Percentiles rank a stretch among this genome's conserved stretches.
Evolutionary conservation across 441 rosid genomes (phyloP).

Genomic region (Corymbia calophylla): DNA sequence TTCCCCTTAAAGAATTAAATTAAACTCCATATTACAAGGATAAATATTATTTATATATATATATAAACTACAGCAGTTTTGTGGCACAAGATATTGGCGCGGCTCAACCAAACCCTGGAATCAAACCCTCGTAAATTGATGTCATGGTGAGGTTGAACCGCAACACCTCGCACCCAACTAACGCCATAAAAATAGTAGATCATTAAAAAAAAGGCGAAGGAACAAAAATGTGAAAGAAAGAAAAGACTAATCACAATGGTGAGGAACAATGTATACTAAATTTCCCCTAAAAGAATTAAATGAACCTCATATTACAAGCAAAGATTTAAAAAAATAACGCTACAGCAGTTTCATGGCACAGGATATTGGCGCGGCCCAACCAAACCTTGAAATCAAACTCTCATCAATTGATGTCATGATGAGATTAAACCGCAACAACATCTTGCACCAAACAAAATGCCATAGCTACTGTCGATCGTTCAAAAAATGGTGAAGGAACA

Average conservation of each 20-base stretch:
- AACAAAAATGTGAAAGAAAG: neutral
- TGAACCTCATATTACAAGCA: neutral
- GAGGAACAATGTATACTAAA: neutral
- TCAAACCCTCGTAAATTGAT: neutral
- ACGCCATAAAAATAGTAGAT: neutral
- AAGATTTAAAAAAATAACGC: neutral
- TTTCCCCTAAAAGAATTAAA: neutral
- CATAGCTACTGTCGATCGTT: neutral
- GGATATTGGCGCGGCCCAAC: neutral
- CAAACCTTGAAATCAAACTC: neutral
- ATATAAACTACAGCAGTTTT: neutral
- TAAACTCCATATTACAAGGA: neutral
- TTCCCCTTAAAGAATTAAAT: neutral
- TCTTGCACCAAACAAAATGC: neutral
- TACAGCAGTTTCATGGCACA: rapidly evolving
- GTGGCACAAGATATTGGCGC: neutral
- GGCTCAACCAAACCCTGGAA: neutral
- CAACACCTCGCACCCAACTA: neutral
- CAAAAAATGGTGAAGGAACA: neutral
- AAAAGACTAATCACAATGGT: neutral
- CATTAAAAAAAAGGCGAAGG: neutral
- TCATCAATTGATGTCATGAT: neutral
- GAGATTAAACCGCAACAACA: too few relatives aligned
- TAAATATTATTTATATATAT: neutral
- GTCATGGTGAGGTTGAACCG: neutral